Percentiles rank a stretch among this genome's conserved stretches.
Conservation (phyloP, 2,329 filamentous ascomycete genomes). For the Xylariomycetidae sp. region DNA sequence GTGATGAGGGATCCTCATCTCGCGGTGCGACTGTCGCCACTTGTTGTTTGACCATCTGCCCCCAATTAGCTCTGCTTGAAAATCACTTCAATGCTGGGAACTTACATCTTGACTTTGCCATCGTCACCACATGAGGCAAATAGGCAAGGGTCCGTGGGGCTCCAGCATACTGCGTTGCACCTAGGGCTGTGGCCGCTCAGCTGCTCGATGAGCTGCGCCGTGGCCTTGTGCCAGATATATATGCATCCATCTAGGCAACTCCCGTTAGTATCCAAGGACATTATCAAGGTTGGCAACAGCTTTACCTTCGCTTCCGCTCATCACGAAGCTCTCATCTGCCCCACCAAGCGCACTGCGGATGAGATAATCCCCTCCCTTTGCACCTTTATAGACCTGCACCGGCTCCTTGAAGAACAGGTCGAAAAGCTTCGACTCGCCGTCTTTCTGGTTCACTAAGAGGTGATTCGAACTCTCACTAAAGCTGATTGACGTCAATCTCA, state of each 20-base stretch:
- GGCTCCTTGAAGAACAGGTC: conserved; percentile 67
- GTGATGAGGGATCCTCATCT: too few relatives aligned
- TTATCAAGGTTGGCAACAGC: too few relatives aligned
- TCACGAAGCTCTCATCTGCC: conserved; percentile 83
- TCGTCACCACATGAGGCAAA: conserved; percentile 93
- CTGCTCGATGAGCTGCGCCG: conserved; percentile 67
- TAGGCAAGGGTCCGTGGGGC: conserved; percentile 72
- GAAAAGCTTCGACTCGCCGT: conserved; percentile 71
- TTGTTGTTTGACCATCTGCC: conserved; percentile 33
- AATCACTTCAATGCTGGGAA: too few relatives aligned
- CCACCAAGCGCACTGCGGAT: conserved; percentile 84
- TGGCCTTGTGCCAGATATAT: conserved; percentile 87
- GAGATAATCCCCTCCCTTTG: conserved; percentile 67
- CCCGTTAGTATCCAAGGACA: too few relatives aligned
- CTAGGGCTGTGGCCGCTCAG: conserved; percentile 69
- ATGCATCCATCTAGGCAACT: conserved; percentile 61
- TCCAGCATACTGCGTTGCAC: conserved; percentile 88
- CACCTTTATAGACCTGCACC: conserved; percentile 70
- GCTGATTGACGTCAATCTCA: conserved; percentile 69
- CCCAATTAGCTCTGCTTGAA: too few relatives aligned
- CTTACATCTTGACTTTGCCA: conserved; percentile 76
- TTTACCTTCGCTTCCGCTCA: conserved; percentile 84
- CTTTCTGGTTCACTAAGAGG: conserved; percentile 75
- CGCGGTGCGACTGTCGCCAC: conserved; percentile 18
- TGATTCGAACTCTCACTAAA: conserved; percentile 77